These are phyloP conservation scores for Abrus pulchellus DNA, from an alignment of 306 rosid species.

Conservation along the genomic window DNA sequence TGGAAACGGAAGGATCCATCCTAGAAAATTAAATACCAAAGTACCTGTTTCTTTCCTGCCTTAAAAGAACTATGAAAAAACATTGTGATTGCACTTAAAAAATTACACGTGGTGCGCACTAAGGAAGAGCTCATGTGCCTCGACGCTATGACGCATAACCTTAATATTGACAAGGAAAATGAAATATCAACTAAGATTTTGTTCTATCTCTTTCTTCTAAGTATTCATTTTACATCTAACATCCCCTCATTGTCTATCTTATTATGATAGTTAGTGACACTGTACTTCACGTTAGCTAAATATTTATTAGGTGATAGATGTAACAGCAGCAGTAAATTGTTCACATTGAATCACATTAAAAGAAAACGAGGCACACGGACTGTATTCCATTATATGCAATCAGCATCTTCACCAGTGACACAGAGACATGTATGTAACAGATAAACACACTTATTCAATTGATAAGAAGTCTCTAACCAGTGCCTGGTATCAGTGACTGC, in stretches of 20 bases:
- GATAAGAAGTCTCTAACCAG: neutral
- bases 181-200: neutral
- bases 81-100: neutral
- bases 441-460: conserved; percentile 31
- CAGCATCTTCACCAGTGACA: conserved; percentile 26
- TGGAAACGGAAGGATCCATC: no score
- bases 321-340: conserved; percentile 18
- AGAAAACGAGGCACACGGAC: conserved; percentile 22
- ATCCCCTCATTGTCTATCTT: no score
- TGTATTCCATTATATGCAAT: neutral
- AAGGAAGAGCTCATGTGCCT: neutral
- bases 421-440: conserved; percentile 9
- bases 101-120: neutral
- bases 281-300: neutral
- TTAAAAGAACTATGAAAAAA: no score
- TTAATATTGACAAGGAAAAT: neutral
- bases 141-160: no score
- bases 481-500: conserved; percentile 8
- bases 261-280: neutral
- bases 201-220: no score
- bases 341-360: conserved; percentile 30
- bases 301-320: neutral
- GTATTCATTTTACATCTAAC: no score
- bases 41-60: no score
- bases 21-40: no score